Percentiles rank a stretch among this genome's conserved stretches.
Conservation (phyloP, 345 rosid species). For the Melaleuca quinquenervia region DNA sequence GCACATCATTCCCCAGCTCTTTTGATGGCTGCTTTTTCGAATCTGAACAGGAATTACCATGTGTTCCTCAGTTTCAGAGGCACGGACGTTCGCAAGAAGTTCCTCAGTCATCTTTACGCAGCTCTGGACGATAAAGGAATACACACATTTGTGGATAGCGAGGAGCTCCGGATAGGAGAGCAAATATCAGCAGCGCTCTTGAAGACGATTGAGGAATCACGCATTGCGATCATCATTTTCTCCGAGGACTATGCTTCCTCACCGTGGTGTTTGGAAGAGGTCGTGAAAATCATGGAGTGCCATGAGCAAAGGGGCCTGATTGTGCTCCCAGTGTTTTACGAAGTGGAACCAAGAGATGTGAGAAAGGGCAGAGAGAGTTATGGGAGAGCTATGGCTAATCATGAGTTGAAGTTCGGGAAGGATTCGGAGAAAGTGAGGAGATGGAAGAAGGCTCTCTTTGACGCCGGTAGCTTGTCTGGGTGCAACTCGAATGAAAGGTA, state of each 20-base stretch:
- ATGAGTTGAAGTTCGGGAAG: background rate
- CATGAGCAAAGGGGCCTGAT: fast-evolving
- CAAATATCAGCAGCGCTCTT: background rate
- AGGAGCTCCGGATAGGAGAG: background rate
- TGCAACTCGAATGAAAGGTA: background rate
- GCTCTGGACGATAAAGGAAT: background rate
- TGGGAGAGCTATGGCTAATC: fast-evolving
- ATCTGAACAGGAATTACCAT: background rate
- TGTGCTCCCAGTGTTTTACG: fast-evolving
- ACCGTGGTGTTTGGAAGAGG: background rate
- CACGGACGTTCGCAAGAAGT: background rate
- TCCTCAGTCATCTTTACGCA: background rate
- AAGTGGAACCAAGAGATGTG: background rate
- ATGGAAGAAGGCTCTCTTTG: background rate
- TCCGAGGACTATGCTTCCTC: background rate
- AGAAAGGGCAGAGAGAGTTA: fast-evolving
- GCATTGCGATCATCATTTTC: fast-evolving
- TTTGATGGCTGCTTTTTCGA: background rate
- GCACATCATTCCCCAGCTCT: background rate
- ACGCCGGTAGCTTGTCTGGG: background rate
- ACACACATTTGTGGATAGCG: background rate
- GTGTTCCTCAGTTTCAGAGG: background rate
- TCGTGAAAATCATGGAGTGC: background rate
- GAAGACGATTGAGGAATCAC: background rate
- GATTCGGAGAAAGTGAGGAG: background rate